Base-by-base conservation (phyloP, 2,329 filamentous ascomycete genomes). In the Aspergillus sp. region DNA sequence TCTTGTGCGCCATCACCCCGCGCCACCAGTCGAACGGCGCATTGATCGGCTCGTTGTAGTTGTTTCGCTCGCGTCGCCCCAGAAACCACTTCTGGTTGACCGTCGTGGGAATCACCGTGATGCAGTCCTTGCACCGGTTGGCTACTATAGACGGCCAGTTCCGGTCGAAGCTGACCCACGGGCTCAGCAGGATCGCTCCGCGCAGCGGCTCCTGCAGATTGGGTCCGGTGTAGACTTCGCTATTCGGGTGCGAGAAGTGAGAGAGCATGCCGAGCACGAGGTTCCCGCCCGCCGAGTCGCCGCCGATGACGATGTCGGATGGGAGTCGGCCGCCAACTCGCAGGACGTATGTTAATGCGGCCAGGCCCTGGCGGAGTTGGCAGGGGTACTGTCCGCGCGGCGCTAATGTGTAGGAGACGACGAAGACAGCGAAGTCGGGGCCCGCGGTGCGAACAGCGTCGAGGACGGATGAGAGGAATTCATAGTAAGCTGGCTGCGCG, bases 391-490 rank as follows among this genome's bases (percentile, higher is more conserved):
- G 42, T 5, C 42, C 49, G 25, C 47, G 38, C 1, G 55, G 55
- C 1, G 70, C 61, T 11, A 74, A 62, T 17, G 64, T 63, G 48
- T 76, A 77, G 16, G 63, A 61, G 12, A 71, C 57, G 24, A 71
- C 47, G 12, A 72, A 52, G 27, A 64, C 51, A 15, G 66, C 57
- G 16, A 67, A 51, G 25, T 57, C 51, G 20, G 64, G 53, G 15
- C 59, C 62, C 12, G 42, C 37, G 17, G 47, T 47, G 22, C 52
- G 43, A 11, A 67, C 45, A 4, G 49, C 46, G 26, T 59, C 47
- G 29, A 58, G 49, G 27, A 68, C 44, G 15, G 58, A 51, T 14
- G 41, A 42, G 26, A 64, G 48, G 56, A 63, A 72, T 11, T 55
- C 40, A 20, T 69, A 47, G 41, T 69, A 63, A 14, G 54, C 60